Base-by-base conservation (phyloP, 345 rosid species). In the Eucalyptus marginata region DNA sequence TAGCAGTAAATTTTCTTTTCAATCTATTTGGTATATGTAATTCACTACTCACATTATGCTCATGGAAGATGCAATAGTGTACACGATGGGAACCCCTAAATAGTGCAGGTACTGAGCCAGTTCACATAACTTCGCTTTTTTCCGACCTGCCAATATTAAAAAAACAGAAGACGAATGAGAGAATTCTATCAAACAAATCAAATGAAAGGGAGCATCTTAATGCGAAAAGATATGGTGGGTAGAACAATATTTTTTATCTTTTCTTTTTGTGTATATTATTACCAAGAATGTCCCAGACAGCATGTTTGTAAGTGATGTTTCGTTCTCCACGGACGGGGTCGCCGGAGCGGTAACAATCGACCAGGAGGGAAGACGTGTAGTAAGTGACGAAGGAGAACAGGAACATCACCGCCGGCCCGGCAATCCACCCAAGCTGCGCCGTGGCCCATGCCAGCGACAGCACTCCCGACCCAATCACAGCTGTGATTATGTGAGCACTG, bases 351-450 rank as follows among this genome's bases (percentile, higher is more conserved):
- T 96, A 96, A 87, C 98, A 96, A 43, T 92, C 88, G 81, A 94
- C 91, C 7, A 96, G 94, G 52, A 96, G 95, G 40, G 89, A 54
- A 10, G 98, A 92, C 85, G 98, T 93, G 90, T 93, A 95, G 92
- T 90, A 96, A 87, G 96, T 95, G 88, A 96, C 96, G 20, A 95
- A 49, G 29, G 98, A 93, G 91, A 96, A 96, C 89, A 96, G 88
- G 58, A 96, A 87, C 92, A 96, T 92, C 7, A 90, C 94, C 3
- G 92, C 68, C 7, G 98, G 97, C 16, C 97, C 98, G 31, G 95
- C 98, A 16, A 96, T 87, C 98, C 98, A 96, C 31, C 98, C 98
- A 15, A 96, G 92, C 92, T 96, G 98, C 86, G 95, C 97, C 15
- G 92, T 91, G 27, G 98, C 96, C 71, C 71, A 58, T 58, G 98